Evolutionary conservation across 2,329 filamentous ascomycete species (phyloP), one percentile per base, ranked within the genome.

Genomic region (Trichophyton verrucosum): DNA sequence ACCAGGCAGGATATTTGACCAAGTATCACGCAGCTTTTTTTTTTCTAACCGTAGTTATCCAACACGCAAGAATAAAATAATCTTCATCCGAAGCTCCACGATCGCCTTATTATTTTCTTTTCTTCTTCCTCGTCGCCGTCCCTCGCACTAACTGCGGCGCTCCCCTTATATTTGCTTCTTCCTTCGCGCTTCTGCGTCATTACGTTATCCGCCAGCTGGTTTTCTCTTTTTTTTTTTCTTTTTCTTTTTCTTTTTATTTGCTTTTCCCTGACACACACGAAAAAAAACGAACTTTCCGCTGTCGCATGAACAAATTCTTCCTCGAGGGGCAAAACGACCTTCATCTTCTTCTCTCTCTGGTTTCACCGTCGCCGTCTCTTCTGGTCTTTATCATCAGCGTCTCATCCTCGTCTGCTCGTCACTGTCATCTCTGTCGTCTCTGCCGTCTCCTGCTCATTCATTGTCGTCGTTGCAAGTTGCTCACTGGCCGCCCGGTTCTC

Each of bases 251-350:
- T 20, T 20, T 20, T 20, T 20, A 27, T 27, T 17, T 30, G 27
- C 27, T 30, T 30, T 30, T 30, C 27, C 27, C 27, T 1, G 49
- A 20, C n/a, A 55, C 49, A 36, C 51, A 55, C 51, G 33, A 55
- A 13, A 38, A 38, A 55, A 7, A 7, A 27, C 20, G 51, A 55
- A 55, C 7, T 55, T 55, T 55, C 33, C 17, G 5, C 27, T 27
- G 51, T 55, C 51, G 51, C 51, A 55, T 55, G 51, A 30, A 30
- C 51, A 36, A 33, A 55, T 36, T 55, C 51, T 55, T 55, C 17
- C 20, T 55, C 15, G 24, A 36, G 27, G 51, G 51, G 51, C 51
- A 55, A 55, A 30, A 30, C 20, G 2, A 55, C 51, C 6, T 15
- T 11, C 24, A 3, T 53, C 24, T 33, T 15, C 24, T 27, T 27